A percentile compares a stretch with the other conserved stretches of the same genome.
Conservation (phyloP, 2,329 filamentous ascomycete genomes). For the Triangularia setosa region DNA sequence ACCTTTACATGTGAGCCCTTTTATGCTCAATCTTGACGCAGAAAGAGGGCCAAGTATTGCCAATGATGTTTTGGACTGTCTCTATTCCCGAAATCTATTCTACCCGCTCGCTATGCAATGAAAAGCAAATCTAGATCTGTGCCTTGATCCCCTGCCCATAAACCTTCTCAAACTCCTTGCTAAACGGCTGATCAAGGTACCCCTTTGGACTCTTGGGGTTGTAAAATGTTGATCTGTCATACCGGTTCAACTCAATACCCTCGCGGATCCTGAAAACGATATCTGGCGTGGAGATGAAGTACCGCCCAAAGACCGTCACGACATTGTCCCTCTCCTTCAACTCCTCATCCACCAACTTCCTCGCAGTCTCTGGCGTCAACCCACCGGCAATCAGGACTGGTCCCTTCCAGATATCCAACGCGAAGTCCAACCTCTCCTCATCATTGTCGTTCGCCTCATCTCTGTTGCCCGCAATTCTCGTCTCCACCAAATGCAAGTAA, state of each 20-base stretch:
- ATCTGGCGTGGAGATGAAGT: constrained; percentile 44
- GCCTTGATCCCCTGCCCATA: constrained; percentile 9
- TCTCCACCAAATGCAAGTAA: constrained; percentile 55
- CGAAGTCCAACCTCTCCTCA: constrained; percentile 29
- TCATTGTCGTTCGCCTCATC: neutral
- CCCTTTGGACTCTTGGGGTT: constrained; percentile 32
- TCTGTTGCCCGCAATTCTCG: constrained; percentile 21
- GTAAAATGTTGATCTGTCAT: constrained; percentile 40
- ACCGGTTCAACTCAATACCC: constrained; percentile 34
- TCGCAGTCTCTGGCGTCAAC: constrained; percentile 26
- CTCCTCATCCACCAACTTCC: constrained; percentile 27
- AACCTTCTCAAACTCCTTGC: constrained; percentile 27
- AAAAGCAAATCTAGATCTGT: neutral
- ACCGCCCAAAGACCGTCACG: constrained; percentile 38
- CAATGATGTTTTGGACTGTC: neutral
- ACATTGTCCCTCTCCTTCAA: constrained; percentile 26
- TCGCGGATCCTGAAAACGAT: constrained; percentile 38
- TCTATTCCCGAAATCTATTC: neutral
- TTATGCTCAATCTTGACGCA: no score
- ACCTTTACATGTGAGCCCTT: no score
- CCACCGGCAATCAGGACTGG: constrained; percentile 33
- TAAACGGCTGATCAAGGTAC: constrained; percentile 38
- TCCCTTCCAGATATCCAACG: constrained; percentile 29
- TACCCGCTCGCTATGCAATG: neutral
- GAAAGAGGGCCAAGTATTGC: neutral